A percentile compares a stretch with the other conserved stretches of the same genome.
These are phyloP conservation scores for Capsicum rhomboideum DNA, from an alignment of 257 asterid genomes.

Conservation along the genomic window DNA sequence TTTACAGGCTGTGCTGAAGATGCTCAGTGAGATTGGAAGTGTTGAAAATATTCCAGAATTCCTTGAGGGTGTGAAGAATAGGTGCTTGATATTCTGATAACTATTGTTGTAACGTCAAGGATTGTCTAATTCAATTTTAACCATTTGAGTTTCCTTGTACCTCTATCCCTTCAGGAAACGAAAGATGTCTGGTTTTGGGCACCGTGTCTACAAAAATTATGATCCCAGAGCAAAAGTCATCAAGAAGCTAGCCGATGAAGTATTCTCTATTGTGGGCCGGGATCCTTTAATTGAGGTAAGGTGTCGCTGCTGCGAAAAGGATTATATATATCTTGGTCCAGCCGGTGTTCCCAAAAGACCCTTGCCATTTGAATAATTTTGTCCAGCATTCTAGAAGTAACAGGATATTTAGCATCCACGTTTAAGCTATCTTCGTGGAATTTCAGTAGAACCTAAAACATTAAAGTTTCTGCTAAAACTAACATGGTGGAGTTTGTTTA, in stretches of 20 bases:
- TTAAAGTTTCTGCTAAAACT: background rate
- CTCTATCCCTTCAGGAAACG: slow-evolving; percentile 58
- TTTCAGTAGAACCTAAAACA: background rate
- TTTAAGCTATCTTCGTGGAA: background rate
- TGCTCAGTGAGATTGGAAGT: slow-evolving; percentile 94
- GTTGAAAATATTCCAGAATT: slow-evolving; percentile 82
- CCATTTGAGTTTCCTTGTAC: background rate
- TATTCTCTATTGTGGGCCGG: slow-evolving; percentile 93
- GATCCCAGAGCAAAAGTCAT: slow-evolving; percentile 98
- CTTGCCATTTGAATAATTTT: background rate
- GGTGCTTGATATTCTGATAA: slow-evolving; percentile 29
- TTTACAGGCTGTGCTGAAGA: slow-evolving; percentile 93
- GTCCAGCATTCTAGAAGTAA: background rate
- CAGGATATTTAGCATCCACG: background rate
- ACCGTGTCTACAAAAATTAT: slow-evolving; percentile 96
- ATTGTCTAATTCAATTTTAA: background rate
- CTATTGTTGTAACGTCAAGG: background rate
- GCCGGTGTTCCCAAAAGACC: background rate
- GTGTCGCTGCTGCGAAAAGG: background rate
- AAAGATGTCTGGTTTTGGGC: slow-evolving; percentile 99
- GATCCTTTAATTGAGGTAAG: slow-evolving; percentile 96
- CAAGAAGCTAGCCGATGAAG: slow-evolving; percentile 93
- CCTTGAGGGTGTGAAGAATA: slow-evolving; percentile 92
- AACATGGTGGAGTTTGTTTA: background rate
- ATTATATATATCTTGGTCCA: background rate